Base-by-base conservation (phyloP, 1,284 basidiomycete genomes). In the Austroboletus niveus region DNA sequence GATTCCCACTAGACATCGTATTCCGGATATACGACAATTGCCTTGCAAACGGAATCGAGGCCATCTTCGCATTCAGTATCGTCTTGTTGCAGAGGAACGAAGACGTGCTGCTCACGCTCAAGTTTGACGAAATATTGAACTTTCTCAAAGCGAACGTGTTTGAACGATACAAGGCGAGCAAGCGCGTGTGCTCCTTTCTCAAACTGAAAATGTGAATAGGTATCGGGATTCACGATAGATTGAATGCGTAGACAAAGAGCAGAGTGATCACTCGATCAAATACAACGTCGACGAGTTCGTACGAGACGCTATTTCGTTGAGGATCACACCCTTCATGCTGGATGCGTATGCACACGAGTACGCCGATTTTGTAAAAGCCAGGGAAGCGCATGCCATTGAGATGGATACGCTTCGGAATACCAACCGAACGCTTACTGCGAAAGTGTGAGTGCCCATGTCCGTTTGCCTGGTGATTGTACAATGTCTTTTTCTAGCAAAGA, bases 11-110 rank as follows among this genome's bases (percentile, higher is more conserved):
- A 47, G 88, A 94, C 10, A 82, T 98, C 39, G 96, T 98, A 4
- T 97, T 94, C 64, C 85, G 96, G 62, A 94, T 99, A 70, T 91
- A 95, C 64, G 94, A 96, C 69, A 90, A 89, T 63, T 92, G 94
- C 51, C 85, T 99, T 54, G 97, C 97, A 1, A 98, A 91, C 65
- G 96, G 96, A 4, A 92, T 98, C 52, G 96, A 99, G 69, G 92
- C 96, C 1, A 88, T 98, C 45, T 98, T 99, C 71, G 86, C 94
- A 8, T 99, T 99, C 74, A 92, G 93, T 51, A 77, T 98, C 20
- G 87, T 86, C 14, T 76, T 99, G 5, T 76, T 99, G 51, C 84
- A 88, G 65, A 90, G 89, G 67, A 97, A 95, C 61, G 96, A 99
- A 70, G 85, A 89, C 52, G 69, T 74, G 35, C 71, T 98, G 7